Conservation (phyloP, 2,329 filamentous ascomycete species). For the Lanzia echinophila region DNA sequence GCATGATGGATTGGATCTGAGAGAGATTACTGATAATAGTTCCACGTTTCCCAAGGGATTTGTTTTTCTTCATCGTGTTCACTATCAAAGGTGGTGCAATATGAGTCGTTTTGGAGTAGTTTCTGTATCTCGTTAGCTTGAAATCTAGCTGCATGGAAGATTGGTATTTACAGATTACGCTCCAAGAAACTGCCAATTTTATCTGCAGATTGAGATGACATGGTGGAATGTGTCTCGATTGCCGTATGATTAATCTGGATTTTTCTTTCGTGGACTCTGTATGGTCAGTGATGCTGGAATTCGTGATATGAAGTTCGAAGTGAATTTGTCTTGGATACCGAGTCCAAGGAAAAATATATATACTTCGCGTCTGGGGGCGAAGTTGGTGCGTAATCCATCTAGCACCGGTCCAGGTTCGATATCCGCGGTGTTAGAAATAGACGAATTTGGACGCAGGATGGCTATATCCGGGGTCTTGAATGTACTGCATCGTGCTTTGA, state of each 20-base stretch:
- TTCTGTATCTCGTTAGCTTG: background rate
- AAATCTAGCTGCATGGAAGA: background rate
- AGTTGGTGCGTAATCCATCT: too few relatives aligned
- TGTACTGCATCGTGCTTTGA: too few relatives aligned
- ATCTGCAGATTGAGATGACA: background rate
- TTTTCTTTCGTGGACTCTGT: background rate
- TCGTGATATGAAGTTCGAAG: too few relatives aligned
- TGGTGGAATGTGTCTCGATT: background rate
- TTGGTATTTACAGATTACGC: background rate
- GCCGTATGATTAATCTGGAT: too few relatives aligned
- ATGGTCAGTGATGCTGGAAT: background rate
- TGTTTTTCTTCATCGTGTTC: background rate
- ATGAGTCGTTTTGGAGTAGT: background rate
- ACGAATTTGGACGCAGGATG: too few relatives aligned
- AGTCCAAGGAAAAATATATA: too few relatives aligned
- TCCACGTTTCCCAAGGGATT: slow-evolving; percentile 2
- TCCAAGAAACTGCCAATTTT: background rate
- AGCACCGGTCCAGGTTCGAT: too few relatives aligned
- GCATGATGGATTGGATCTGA: background rate
- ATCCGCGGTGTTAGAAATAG: too few relatives aligned
- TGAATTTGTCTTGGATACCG: too few relatives aligned
- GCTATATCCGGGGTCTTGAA: too few relatives aligned
- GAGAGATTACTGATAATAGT: slow-evolving; percentile 2
- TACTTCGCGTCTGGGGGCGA: too few relatives aligned
- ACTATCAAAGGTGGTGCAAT: background rate